phyloP scores from a whole-genome alignment of 2,329 filamentous ascomycete genomes.

The Polychaeton citri region DNA sequence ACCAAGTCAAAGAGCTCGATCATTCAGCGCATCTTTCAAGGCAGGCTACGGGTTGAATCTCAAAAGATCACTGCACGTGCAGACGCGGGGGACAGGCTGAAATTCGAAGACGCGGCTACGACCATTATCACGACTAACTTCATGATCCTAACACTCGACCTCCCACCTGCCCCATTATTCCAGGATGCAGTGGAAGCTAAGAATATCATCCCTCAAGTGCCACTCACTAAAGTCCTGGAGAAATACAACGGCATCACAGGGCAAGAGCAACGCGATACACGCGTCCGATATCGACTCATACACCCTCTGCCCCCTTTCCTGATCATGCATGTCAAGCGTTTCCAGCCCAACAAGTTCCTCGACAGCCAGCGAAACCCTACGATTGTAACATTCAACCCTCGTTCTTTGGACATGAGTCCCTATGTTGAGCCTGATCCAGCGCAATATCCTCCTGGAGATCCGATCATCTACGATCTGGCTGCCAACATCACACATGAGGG shows the following conservation, averaged over 20 bases:
- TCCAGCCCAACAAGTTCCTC: constrained; percentile 93
- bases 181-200: constrained; percentile 75
- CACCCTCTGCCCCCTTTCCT: constrained; percentile 87
- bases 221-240: constrained; percentile 65
- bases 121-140: constrained; percentile 71
- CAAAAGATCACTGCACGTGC: constrained; percentile 87
- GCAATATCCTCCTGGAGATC: constrained; percentile 58
- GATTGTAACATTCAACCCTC: constrained; percentile 88
- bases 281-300: constrained; percentile 76
- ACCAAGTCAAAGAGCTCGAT: constrained; percentile 75
- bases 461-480: constrained; percentile 88
- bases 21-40: constrained; percentile 87
- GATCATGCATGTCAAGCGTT: constrained; percentile 91
- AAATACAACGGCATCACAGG: constrained; percentile 87
- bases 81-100: constrained; percentile 71
- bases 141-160: constrained; percentile 82
- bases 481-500: constrained; percentile 88
- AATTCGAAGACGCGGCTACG: constrained; percentile 67
- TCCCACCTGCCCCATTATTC: constrained; percentile 85
- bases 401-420: constrained; percentile 72
- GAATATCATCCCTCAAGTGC: constrained; percentile 92
- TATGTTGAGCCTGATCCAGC: constrained; percentile 80
- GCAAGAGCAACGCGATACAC: constrained; percentile 78
- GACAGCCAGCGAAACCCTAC: constrained; percentile 82
- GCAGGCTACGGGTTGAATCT: constrained; percentile 79